Evolutionary conservation across 371 early-diverging fungal species (phyloP).

Genomic region (Thermomucor indicae-seudaticae): DNA sequence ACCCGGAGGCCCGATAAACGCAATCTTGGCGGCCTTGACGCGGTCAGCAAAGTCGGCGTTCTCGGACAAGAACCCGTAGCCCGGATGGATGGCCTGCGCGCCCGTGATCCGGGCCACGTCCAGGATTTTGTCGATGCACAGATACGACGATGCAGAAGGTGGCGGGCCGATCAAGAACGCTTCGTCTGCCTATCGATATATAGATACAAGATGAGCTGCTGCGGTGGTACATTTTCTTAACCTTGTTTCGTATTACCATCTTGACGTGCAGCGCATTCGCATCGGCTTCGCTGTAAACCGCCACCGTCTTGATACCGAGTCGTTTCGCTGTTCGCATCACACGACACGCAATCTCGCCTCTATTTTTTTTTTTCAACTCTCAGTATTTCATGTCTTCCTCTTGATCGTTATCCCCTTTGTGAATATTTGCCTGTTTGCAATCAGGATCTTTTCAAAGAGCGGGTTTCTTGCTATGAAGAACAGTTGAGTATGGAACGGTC

Average conservation of each 20-base stretch:
- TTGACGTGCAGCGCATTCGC: slow-evolving; percentile 75
- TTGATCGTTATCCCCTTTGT: neutral
- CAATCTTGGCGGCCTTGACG: slow-evolving; percentile 59
- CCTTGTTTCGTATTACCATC: too few species aligned
- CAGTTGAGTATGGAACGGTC: neutral
- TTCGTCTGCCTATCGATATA: slow-evolving; percentile 85
- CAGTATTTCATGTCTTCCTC: neutral
- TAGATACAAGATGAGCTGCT: too few species aligned
- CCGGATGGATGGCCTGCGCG: slow-evolving; percentile 92
- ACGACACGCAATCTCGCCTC: slow-evolving; percentile 89
- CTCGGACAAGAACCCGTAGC: slow-evolving; percentile 96
- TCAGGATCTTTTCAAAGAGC: slow-evolving; percentile 81
- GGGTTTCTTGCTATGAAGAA: slow-evolving; percentile 54
- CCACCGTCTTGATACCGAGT: slow-evolving; percentile 93
- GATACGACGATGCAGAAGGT: slow-evolving; percentile 81
- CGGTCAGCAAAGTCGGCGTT: slow-evolving; percentile 86
- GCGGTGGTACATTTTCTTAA: too few species aligned
- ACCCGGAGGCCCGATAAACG: slow-evolving; percentile 93
- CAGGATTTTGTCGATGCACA: slow-evolving; percentile 82
- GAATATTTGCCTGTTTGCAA: slow-evolving; percentile 70
- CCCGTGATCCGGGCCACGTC: slow-evolving; percentile 78
- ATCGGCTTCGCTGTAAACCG: slow-evolving; percentile 95
- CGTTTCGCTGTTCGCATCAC: slow-evolving; percentile 83
- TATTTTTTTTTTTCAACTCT: slow-evolving; percentile 8
- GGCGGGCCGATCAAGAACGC: slow-evolving; percentile 90